Evolutionary conservation across 164 flowering plant species (phyloP).

Genomic region (Buxus sempervirens): DNA sequence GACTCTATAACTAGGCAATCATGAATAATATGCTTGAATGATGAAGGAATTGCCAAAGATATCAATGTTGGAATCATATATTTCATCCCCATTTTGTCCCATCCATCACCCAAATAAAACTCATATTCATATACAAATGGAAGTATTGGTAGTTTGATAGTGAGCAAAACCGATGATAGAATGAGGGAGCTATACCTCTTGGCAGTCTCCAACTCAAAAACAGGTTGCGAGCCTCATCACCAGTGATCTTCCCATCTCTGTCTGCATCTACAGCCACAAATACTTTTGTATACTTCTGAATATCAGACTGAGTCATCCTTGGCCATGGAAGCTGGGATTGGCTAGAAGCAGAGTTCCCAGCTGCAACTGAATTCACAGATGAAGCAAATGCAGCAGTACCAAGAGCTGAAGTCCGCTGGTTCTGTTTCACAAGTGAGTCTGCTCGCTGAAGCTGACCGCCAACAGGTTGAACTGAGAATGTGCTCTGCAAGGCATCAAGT

Average conservation of each 20-base stretch:
- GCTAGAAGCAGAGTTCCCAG: slow-evolving; percentile 38
- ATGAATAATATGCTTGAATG: not conserved
- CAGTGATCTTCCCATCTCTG: slow-evolving; percentile 90
- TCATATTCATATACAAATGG: not conserved
- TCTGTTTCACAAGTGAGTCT: slow-evolving; percentile 32
- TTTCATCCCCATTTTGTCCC: not conserved
- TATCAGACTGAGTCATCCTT: slow-evolving; percentile 74
- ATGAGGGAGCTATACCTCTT: slow-evolving; percentile 47
- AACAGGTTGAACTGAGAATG: slow-evolving; percentile 40
- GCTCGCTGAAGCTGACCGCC: slow-evolving; percentile 40
- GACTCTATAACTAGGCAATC: not conserved
- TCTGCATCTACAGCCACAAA: slow-evolving; percentile 90
- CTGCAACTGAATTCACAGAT: slow-evolving; percentile 44
- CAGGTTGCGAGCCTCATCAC: slow-evolving; percentile 84
- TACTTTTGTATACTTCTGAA: slow-evolving; percentile 83
- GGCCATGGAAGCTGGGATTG: slow-evolving; percentile 80
- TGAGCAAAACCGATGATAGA: not conserved
- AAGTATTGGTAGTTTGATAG: not conserved
- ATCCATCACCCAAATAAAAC: not conserved
- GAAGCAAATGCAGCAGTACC: slow-evolving; percentile 29
- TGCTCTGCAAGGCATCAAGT: slow-evolving; percentile 54
- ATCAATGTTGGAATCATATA: not conserved
- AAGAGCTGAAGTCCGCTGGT: slow-evolving; percentile 41
- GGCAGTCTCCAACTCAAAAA: slow-evolving; percentile 96
- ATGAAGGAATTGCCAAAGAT: not conserved